Evolutionary conservation across 768 basidiomycete genomes (phyloP).

Genomic region (Nevesoporus exiguus): DNA sequence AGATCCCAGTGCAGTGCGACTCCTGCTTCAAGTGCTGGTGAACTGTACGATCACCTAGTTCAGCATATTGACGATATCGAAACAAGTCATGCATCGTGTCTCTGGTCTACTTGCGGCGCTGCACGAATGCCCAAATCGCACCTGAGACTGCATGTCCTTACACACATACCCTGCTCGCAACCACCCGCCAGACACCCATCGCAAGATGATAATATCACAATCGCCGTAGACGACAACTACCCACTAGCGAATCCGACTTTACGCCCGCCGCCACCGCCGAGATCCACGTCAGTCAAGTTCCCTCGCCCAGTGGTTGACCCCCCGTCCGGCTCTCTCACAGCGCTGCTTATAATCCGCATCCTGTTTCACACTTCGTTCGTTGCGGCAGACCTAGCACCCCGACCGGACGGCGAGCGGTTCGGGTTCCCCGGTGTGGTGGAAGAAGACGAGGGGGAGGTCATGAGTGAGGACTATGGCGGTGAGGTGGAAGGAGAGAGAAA

Average conservation of each 20-base stretch:
- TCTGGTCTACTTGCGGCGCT: slow-evolving; percentile 69
- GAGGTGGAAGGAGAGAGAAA: slow-evolving; percentile 68
- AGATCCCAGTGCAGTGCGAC: slow-evolving; percentile 50
- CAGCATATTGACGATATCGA: slow-evolving; percentile 51
- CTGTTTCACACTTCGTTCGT: slow-evolving; percentile 80
- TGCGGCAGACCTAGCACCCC: slow-evolving; percentile 57
- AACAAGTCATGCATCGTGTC: slow-evolving; percentile 48
- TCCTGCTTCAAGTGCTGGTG: slow-evolving; percentile 50
- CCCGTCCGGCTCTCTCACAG: slow-evolving; percentile 71
- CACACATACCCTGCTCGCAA: slow-evolving; percentile 66
- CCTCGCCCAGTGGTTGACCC: slow-evolving; percentile 59
- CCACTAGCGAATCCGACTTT: slow-evolving; percentile 60
- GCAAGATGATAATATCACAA: slow-evolving; percentile 70
- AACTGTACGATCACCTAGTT: slow-evolving; percentile 71
- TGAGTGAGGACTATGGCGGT: slow-evolving; percentile 29
- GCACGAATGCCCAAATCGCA: slow-evolving; percentile 43
- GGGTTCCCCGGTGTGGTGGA: slow-evolving; percentile 85
- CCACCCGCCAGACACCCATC: slow-evolving; percentile 56
- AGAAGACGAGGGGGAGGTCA: slow-evolving; percentile 69
- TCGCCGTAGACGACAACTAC: slow-evolving; percentile 56
- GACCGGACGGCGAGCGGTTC: slow-evolving; percentile 80
- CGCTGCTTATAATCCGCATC: slow-evolving; percentile 78
- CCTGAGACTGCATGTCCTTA: slow-evolving; percentile 68
- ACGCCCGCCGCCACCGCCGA: slow-evolving; percentile 70
- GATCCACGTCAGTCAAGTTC: slow-evolving; percentile 57